phyloP scores from a whole-genome alignment of 108 stramenopile genomes.

The Skeletonema grethae region DNA sequence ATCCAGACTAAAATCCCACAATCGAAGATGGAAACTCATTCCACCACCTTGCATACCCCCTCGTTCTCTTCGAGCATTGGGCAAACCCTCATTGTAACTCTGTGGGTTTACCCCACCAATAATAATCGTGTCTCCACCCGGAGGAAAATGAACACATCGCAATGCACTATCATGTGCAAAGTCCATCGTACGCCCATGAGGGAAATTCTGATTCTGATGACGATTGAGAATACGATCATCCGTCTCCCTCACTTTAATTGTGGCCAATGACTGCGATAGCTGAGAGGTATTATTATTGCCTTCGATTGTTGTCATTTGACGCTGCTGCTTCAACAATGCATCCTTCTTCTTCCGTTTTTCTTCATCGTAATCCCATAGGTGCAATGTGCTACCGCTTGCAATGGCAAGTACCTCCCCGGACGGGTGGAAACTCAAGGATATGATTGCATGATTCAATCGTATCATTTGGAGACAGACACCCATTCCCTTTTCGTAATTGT shows the following conservation, averaged over 20 bases:
- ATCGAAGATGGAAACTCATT: conserved; percentile 76
- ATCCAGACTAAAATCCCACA: conserved; percentile 82
- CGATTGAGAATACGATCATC: conserved; percentile 33
- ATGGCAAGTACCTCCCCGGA: conserved; percentile 84
- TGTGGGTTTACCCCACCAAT: conserved; percentile 87
- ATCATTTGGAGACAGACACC: conserved; percentile 81
- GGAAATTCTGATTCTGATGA: conserved; percentile 24
- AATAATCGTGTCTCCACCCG: conserved; percentile 76
- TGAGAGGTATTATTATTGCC: conserved; percentile 5
- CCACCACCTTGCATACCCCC: conserved; percentile 51
- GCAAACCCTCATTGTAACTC: conserved; percentile 38
- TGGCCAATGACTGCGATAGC: not conserved
- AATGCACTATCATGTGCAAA: conserved; percentile 49
- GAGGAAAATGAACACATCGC: conserved; percentile 94
- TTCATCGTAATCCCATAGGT: conserved; percentile 91
- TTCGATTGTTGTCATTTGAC: not conserved
- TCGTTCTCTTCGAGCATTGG: conserved; percentile 21
- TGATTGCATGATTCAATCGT: conserved; percentile 87
- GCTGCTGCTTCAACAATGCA: conserved; percentile 5
- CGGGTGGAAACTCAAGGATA: conserved; percentile 95
- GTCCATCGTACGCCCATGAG: conserved; percentile 37
- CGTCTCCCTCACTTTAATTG: conserved; percentile 17
- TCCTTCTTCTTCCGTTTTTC: conserved; percentile 25
- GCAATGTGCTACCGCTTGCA: conserved; percentile 86
- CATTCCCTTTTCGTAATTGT: conserved; percentile 46